These are phyloP conservation scores for Pseudogymnoascus sp. DNA, from an alignment of 2,329 filamentous ascomycete genomes.

Conservation along the genomic window DNA sequence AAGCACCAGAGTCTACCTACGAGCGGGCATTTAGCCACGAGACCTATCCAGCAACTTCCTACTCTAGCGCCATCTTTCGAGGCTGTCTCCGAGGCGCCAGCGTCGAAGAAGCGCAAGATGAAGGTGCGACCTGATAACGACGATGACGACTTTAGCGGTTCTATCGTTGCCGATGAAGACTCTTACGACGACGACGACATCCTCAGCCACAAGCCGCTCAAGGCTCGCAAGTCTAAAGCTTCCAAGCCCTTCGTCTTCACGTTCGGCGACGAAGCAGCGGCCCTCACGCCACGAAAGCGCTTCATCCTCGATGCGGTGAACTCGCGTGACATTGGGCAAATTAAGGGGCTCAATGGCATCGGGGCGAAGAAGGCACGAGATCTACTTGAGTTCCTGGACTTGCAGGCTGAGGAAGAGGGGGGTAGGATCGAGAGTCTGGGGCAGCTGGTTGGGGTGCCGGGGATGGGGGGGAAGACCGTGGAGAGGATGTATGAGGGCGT, in stretches of 20 bases:
- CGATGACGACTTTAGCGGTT: conserved; percentile 27
- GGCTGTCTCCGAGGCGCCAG: conserved; percentile 9
- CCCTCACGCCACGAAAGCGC: conserved; percentile 38
- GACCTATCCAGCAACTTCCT: conserved; percentile 19
- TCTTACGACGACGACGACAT: conserved; percentile 31
- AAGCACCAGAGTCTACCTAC: conserved; percentile 9
- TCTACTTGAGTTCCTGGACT: conserved; percentile 46
- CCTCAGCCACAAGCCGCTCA: conserved; percentile 24
- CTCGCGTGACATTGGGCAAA: conserved; percentile 56
- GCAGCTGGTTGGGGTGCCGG: conserved; percentile 45
- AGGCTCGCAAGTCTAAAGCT: conserved; percentile 23
- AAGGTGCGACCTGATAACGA: conserved; percentile 21
- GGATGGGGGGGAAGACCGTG: conserved; percentile 47
- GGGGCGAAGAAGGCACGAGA: conserved; percentile 63
- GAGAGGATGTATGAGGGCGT: conserved; percentile 40
- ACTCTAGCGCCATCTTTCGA: conserved; percentile 20
- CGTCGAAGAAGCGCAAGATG: conserved; percentile 21
- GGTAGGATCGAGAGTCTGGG: conserved; percentile 38
- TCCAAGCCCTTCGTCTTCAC: conserved; percentile 24
- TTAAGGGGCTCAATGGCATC: conserved; percentile 59
- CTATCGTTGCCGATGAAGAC: conserved; percentile 29
- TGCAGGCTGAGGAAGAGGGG: conserved; percentile 33
- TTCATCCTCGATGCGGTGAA: conserved; percentile 64
- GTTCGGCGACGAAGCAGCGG: conserved; percentile 30
- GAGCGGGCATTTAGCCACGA: conserved; percentile 17